A percentile compares a stretch with the other conserved stretches of the same genome.
These are phyloP conservation scores for Blastocystis sp. DNA, from an alignment of 352 stramenopile species.

Conservation along the genomic window DNA sequence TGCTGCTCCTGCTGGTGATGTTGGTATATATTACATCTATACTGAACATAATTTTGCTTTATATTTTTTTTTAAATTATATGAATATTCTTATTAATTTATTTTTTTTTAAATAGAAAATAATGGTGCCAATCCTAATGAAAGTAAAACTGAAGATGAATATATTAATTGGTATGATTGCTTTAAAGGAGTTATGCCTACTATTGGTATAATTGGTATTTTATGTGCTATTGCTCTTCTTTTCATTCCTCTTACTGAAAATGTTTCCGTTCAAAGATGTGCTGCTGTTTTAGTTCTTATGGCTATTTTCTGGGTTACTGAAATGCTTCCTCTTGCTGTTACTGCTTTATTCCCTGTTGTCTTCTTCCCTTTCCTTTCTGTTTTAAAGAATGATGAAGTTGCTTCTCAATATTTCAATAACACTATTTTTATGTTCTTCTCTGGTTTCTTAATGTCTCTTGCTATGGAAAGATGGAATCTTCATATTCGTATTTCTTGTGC, in stretches of 20 bases:
- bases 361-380: constrained; percentile 8
- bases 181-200: too few species aligned
- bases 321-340: constrained; percentile 15
- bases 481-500: constrained; percentile 8
- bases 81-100: too few species aligned
- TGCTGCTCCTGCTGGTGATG: too few species aligned
- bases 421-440: constrained; percentile 31
- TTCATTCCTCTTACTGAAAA: constrained; percentile 5
- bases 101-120: too few species aligned
- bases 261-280: neutral
- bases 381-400: neutral
- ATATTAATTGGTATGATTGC: too few species aligned
- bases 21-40: too few species aligned
- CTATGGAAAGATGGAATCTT: constrained; percentile 26
- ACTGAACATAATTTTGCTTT: too few species aligned
- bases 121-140: too few species aligned
- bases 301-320: constrained; percentile 23
- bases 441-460: constrained; percentile 15
- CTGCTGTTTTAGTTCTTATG: constrained; percentile 5
- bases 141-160: too few species aligned
- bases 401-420: constrained; percentile 23
- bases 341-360: constrained; percentile 17
- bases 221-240: neutral
- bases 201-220: constrained; percentile 7
- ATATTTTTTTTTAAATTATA: too few species aligned